Base-by-base conservation (phyloP, 441 rosid genomes). In the Croton laevigatus region DNA sequence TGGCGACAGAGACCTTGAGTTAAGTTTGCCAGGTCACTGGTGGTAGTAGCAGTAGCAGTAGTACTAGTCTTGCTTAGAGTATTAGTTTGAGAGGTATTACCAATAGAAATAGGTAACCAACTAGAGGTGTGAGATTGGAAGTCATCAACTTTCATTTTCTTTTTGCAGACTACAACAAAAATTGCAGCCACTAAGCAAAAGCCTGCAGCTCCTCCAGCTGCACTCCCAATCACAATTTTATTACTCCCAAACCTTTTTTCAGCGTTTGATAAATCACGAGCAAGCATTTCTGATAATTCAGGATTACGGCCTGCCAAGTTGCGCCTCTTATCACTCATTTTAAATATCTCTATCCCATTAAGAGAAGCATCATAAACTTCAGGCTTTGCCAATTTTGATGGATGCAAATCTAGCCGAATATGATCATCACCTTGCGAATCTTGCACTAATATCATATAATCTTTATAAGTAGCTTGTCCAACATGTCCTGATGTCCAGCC, bases 311-410 rank as follows among this genome's bases (percentile, higher is more conserved):
- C 91, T 0, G 88, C 90, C 68, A 91, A 68, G 69, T 74, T 86
- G 60, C 71, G 73, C 4, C 38, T 70, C 49, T 62, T 65, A 23
- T 81, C 82, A 27, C 67, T 75, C 20, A 86, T 71, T 82, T 91
- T 89, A 78, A 89, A 87, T 46, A 91, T 73, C 81, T 91, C 94
- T 12, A 89, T 16, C 23, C 96, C 94, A 68, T 86, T 91, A n/a
- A 88, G 80, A 19, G 78, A 57, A 1, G 88, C 75, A 59, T 89
- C 89, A 32, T 65, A 74, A 76, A 19, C 83, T 48, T 88, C 78
- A 0, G 96, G 88, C 2, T 81, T 75, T 8, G 78, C 16, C 2
- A 0, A 13, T 0, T 59, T 49, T 0, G 92, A 73, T 23, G 96
- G 96, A 8, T 73, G 75, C 74, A 88, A 65, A 3, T 78, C 84